A percentile compares a stretch with the other conserved stretches of the same genome.
phyloP scores from a whole-genome alignment of 2,329 filamentous ascomycete genomes.

The Nigrospora osmanthi region DNA sequence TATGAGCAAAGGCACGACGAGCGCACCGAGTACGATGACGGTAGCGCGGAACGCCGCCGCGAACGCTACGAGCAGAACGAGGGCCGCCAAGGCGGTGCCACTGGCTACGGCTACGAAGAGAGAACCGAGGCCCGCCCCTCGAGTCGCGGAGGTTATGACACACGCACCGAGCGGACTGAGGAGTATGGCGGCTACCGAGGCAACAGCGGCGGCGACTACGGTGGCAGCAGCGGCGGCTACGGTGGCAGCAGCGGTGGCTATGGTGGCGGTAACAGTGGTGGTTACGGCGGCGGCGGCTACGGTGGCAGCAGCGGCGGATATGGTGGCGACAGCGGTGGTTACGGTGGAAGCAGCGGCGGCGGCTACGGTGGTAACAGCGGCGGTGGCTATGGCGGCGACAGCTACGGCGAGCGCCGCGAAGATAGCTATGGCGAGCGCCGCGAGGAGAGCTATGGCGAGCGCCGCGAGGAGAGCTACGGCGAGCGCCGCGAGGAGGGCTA shows the following conservation, averaged over 20 bases:
- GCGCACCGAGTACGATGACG: constrained; percentile 49
- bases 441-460: constrained; percentile 7
- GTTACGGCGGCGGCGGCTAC: constrained; percentile 14
- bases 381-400: constrained; percentile 13
- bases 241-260: constrained; percentile 12
- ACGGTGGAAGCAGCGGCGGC: constrained; percentile 10
- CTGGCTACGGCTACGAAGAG: constrained; percentile 52
- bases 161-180: constrained; percentile 41
- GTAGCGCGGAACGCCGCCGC: constrained; percentile 52
- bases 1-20: constrained; percentile 55
- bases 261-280: constrained; percentile 15
- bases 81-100: constrained; percentile 26
- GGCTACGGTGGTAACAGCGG: constrained; percentile 15
- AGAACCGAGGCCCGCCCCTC: constrained; percentile 43
- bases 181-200: constrained; percentile 9
- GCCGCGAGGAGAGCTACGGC: constrained; percentile 7
- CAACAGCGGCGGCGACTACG: constrained; percentile 11
- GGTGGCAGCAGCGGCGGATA: constrained; percentile 15
- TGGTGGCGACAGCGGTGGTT: constrained; percentile 14
- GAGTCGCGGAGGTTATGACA: constrained; percentile 48
- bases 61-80: constrained; percentile 53
- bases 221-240: constrained; percentile 13
- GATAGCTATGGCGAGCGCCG: constrained; percentile 9
- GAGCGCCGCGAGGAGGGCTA: constrained; percentile 9
- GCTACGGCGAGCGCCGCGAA: constrained; percentile 9